phyloP scores from a whole-genome alignment of 805 yeast genomes.

The Teunomyces cretensis region DNA sequence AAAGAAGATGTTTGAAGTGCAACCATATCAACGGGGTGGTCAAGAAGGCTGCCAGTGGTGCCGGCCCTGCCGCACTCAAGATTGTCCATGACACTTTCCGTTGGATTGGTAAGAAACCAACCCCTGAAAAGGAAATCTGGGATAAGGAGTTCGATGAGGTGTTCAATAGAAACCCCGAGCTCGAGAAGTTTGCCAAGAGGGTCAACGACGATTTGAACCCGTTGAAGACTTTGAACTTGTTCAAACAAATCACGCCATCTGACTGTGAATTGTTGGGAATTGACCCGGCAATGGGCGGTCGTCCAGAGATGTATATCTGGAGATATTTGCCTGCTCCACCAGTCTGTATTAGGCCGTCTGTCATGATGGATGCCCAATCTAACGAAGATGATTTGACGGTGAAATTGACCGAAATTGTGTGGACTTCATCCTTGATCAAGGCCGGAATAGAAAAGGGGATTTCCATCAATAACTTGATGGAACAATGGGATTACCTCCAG shows the following conservation, averaged over 20 bases:
- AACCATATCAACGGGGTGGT: constrained; percentile 94
- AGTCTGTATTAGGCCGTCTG: constrained; percentile 97
- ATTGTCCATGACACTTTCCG: constrained; percentile 94
- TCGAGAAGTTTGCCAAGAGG: constrained; percentile 81
- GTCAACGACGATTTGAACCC: constrained; percentile 95
- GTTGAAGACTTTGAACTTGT: constrained; percentile 78
- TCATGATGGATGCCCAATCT: constrained; percentile 85
- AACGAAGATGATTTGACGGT: constrained; percentile 98
- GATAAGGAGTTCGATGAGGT: constrained; percentile 82
- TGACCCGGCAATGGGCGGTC: constrained; percentile 80
- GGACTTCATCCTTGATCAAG: constrained; percentile 91
- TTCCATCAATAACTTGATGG: constrained; percentile 90
- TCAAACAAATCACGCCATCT: constrained; percentile 78
- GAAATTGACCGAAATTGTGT: constrained; percentile 91
- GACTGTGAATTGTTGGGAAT: constrained; percentile 94
- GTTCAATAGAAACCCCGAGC: constrained; percentile 74
- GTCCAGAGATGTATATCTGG: constrained; percentile 98
- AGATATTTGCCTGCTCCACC: constrained; percentile 98
- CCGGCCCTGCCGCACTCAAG: constrained; percentile 90
- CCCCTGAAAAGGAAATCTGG: constrained; percentile 84
- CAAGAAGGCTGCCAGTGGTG: constrained; percentile 89
- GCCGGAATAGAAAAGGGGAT: constrained; percentile 96
- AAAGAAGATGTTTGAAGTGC: constrained; percentile 85
- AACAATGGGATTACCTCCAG: constrained; percentile 98
- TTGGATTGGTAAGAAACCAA: constrained; percentile 88